A percentile compares a stretch with the other conserved stretches of the same genome.
These are phyloP conservation scores for Hyaloscypha hepaticicola DNA, from an alignment of 495 filamentous ascomycete genomes.

Conservation along the genomic window DNA sequence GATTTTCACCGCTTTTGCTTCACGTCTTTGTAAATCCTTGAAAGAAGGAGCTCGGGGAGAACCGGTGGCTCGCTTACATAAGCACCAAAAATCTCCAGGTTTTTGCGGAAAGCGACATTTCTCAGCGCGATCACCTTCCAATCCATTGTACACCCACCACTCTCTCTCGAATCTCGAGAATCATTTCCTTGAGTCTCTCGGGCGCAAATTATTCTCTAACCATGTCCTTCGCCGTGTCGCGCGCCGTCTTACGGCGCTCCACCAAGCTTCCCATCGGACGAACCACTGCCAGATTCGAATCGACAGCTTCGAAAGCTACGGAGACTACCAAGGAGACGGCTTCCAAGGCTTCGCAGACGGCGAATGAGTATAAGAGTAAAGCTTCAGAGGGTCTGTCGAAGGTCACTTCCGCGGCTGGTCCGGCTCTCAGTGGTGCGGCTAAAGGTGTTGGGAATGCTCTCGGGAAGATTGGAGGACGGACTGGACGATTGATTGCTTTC, in stretches of 20 bases:
- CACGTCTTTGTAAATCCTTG: not conserved
- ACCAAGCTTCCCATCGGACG: slow-evolving; percentile 57
- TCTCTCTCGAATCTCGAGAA: slow-evolving; percentile 11
- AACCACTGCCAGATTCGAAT: slow-evolving; percentile 57
- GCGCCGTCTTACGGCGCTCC: slow-evolving; percentile 57
- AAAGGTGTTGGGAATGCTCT: slow-evolving; percentile 62
- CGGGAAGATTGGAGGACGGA: slow-evolving; percentile 78
- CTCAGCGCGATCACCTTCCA: slow-evolving; percentile 15
- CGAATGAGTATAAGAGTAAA: slow-evolving; percentile 67
- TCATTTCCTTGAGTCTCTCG: slow-evolving; percentile 19
- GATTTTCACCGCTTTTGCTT: not conserved
- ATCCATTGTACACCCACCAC: slow-evolving; percentile 28
- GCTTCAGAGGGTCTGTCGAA: slow-evolving; percentile 82
- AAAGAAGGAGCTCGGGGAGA: not conserved
- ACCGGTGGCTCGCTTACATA: not conserved
- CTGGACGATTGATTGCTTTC: slow-evolving; percentile 75
- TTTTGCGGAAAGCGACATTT: slow-evolving; percentile 26
- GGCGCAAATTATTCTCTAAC: slow-evolving; percentile 21
- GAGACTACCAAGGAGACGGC: slow-evolving; percentile 55
- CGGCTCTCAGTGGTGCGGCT: slow-evolving; percentile 69
- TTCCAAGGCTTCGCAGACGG: slow-evolving; percentile 63
- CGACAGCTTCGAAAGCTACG: slow-evolving; percentile 65
- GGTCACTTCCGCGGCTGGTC: slow-evolving; percentile 76
- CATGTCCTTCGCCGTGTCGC: slow-evolving; percentile 42
- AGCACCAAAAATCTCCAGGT: slow-evolving; percentile 18